Conservation (phyloP, 495 filamentous ascomycete species). For the Aspergillus egyptiacus region DNA sequence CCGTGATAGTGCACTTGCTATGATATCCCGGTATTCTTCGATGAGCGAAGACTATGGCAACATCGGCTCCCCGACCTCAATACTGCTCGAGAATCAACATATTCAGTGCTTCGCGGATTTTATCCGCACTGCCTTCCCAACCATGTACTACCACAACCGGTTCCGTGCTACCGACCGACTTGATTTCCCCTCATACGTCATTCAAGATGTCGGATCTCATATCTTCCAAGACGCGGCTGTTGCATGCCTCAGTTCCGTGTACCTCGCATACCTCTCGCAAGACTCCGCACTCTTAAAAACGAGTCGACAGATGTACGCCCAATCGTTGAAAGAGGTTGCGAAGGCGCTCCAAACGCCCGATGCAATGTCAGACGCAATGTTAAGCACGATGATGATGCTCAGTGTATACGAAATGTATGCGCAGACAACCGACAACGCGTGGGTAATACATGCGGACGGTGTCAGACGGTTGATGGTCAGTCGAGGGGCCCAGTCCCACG, state of each 20-base stretch:
- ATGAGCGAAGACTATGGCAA: constrained; percentile 12
- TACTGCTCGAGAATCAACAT: constrained; percentile 5
- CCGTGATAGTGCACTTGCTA: constrained; percentile 22
- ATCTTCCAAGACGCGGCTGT: constrained; percentile 26
- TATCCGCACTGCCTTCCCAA: constrained; percentile 28
- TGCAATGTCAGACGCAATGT: constrained; percentile 27
- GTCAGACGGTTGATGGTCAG: constrained; percentile 28
- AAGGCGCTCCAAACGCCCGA: constrained; percentile 19
- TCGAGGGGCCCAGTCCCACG: constrained; percentile 19
- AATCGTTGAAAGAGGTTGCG: constrained; percentile 22
- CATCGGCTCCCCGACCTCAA: constrained; percentile 16
- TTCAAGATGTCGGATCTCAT: constrained; percentile 21
- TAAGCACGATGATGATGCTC: constrained; percentile 32
- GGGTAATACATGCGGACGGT: constrained; percentile 30
- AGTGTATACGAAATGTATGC: constrained; percentile 36
- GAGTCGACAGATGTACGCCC: constrained; percentile 28
- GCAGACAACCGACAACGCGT: constrained; percentile 25
- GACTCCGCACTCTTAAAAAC: constrained; percentile 20
- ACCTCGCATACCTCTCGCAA: constrained; percentile 24
- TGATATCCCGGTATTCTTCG: constrained; percentile 19
- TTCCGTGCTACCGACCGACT: constrained; percentile 25
- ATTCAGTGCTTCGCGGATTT: constrained; percentile 23
- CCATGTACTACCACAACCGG: constrained; percentile 29
- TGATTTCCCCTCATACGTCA: constrained; percentile 17
- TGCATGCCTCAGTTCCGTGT: constrained; percentile 29